Base-by-base conservation (phyloP, 495 filamentous ascomycete species). In the Cladorrhinum samala region DNA sequence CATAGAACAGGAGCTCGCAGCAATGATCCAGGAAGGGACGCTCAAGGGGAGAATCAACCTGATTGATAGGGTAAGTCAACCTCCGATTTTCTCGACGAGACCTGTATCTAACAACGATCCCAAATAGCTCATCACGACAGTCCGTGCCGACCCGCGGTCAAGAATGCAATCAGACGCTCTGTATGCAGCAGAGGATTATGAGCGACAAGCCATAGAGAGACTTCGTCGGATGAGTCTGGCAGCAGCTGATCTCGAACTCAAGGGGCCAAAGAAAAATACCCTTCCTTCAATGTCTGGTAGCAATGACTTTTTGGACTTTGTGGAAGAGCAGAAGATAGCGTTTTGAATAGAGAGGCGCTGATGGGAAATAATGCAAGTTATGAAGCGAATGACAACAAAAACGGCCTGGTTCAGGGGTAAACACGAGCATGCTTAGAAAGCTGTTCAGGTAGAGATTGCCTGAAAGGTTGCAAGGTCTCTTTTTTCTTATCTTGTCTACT, bases 1-100 rank as follows among this genome's bases (percentile, higher is more conserved):
- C 20, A 84, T 96, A 47, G 85, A 90, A 55, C 77, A 82, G 36
- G 90, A 95, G 67, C 75, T 96, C 18, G 77, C 85, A 24, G 60
- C 60, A 1, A 86, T 98, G 76, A 96, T 98, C 60, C 74, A 83
- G 54, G 68, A 70, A 2, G 83, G 82, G 8, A 74, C 76, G 1
- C 70, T 98, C n/a, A 73, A 90, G 45, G 88, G 88, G 0, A 80
- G 91, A 37, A 86, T 98, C 48, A 88, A 98, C 60, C 80, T 88
- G 0, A 85, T 92, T 51, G 87, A 91, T 57, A 75, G 78, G 55
- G 81, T 92, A 65, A 49, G 72, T 59, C 23, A 21, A 38, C 13
- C 19, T 42, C 21, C n/a, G 23, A 11, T 39, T 39, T 53, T 42
- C n/a, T 42, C 21, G 20, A 16, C 27, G 19, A 7, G 18, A 24